phyloP scores from a whole-genome alignment of 1,284 basidiomycete species.

The Ganoderma leucocontextum region DNA sequence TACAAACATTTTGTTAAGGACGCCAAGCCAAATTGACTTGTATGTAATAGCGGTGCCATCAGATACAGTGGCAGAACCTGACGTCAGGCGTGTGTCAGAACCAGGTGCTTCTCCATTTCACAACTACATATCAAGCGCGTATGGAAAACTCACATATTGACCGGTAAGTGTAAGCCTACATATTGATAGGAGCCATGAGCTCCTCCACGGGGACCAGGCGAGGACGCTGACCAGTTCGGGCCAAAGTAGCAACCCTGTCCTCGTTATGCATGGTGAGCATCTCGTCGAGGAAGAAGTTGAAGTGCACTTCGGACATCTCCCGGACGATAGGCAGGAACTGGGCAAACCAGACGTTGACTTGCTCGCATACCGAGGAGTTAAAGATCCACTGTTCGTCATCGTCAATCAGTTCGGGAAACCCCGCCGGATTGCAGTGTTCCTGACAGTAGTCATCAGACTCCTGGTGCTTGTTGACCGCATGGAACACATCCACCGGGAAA shows the following conservation, averaged over 20 bases:
- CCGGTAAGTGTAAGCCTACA: too few species aligned
- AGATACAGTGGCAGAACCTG: too few species aligned
- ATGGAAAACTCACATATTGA: too few species aligned
- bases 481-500: constrained; percentile 46
- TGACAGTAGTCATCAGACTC: constrained; percentile 39
- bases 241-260: background rate
- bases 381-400: constrained; percentile 40
- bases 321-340: constrained; percentile 44
- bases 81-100: too few species aligned
- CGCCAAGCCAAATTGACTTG: background rate
- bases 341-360: constrained; percentile 26
- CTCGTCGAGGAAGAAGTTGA: constrained; percentile 49
- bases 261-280: constrained; percentile 37
- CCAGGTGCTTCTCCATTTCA: too few species aligned
- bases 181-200: background rate
- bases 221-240: background rate
- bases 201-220: background rate
- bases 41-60: too few species aligned
- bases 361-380: constrained; percentile 39
- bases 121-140: too few species aligned
- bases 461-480: constrained; percentile 46
- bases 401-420: constrained; percentile 38
- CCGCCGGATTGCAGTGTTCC: constrained; percentile 42
- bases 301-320: constrained; percentile 39
- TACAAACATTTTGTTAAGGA: background rate